Base-by-base conservation (phyloP, 2,329 filamentous ascomycete genomes). In the Eutypa lata region DNA sequence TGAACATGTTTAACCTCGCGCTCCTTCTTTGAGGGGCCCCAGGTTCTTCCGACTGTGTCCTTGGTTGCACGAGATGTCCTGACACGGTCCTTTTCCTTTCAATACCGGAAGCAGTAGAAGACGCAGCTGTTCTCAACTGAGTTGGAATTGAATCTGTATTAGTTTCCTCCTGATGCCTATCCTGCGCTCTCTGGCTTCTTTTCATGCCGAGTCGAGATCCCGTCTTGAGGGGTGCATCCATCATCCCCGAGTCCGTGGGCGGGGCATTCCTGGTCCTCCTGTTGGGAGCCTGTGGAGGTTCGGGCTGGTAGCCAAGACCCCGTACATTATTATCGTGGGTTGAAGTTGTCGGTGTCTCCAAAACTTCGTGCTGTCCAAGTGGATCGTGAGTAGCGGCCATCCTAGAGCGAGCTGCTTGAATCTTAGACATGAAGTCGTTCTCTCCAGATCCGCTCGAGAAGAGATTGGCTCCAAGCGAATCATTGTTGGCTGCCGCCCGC, bases 51-150 rank as follows among this genome's bases (percentile, higher is more conserved):
- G 72, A 69, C 50, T 81, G 82, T 50, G 74, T 79, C 57, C 71
- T 74, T 47, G 75, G 75, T 56, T 71, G 81, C 47, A 81, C 82
- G 14, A 80, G 81, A 61, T 96, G 90, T 3, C 93, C 93, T 40
- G 93, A 96, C n/a, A 96, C 83, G 1, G 91, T 97, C 61, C 93
- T 85, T 73, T 97, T 97, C 68, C 91, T 84, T 55, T 92, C 89
- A 14, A 78, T 72, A 3, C 74, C 76, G 19, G 78, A 68, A 16
- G 69, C 56, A 56, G 76, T 60, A 57, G 72, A 50, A 44, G 56
- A n/a, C n/a, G n/a, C 66, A 18, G 75, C 64, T 52, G 74, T 63
- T 73, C 75, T 66, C 71, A 61, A 68, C 47, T 63, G 64, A 46
- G 59, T 67, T 51, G 60, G 69, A 56, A 62, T 71, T 1, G 73